phyloP scores from a whole-genome alignment of 148 eudicot genomes.

The Spergularia bocconei region DNA sequence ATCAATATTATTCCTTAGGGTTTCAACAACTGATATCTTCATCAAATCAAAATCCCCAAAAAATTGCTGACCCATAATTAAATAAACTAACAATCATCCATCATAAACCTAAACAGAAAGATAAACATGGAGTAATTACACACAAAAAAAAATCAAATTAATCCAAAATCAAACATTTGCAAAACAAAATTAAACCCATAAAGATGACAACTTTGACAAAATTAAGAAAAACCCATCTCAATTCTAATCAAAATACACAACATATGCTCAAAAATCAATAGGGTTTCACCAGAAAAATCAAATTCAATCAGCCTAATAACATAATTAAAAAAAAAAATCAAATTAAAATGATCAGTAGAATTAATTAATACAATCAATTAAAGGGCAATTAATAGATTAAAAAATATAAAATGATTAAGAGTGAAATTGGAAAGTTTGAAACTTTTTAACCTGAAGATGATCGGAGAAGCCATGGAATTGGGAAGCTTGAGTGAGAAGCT shows the following conservation, averaged over 20 bases:
- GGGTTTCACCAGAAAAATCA: neutral
- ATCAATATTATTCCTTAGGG: neutral
- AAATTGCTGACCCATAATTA: neutral
- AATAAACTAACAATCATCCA: neutral
- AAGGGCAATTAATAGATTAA: neutral
- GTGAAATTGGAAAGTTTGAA: neutral
- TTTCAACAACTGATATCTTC: slow-evolving; percentile 5
- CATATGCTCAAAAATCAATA: neutral
- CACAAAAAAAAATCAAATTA: neutral
- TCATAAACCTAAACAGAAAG: neutral
- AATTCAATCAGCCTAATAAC: neutral
- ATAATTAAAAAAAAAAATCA: neutral
- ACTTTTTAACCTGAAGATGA: slow-evolving; percentile 13
- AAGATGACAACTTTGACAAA: slow-evolving; percentile 8
- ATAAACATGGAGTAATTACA: neutral
- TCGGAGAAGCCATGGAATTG: neutral
- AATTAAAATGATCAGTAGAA: neutral
- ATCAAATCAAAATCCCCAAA: too few relatives aligned
- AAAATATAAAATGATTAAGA: neutral
- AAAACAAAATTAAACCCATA: neutral
- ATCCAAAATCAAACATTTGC: neutral
- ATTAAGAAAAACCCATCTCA: slow-evolving; percentile 7
- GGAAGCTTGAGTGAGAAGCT: slow-evolving; percentile 6
- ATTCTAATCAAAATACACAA: neutral
- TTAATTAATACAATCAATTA: neutral